Conservation (phyloP, 2,329 filamentous ascomycete species). For the Furcasterigmium furcatum region DNA sequence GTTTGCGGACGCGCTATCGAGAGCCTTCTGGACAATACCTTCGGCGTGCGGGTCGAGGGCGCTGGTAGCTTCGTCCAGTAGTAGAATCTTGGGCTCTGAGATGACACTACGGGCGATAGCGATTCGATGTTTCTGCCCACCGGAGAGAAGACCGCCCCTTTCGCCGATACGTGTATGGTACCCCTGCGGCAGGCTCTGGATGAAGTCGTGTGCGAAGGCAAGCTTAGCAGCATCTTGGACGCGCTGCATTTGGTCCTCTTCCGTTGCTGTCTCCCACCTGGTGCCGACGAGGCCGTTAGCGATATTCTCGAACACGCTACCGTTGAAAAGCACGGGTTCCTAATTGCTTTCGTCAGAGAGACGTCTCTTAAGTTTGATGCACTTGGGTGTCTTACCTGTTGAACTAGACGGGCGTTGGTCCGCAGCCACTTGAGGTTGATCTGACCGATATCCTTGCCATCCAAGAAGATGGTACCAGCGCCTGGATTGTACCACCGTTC, state of each 20-base stretch:
- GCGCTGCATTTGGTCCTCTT: slow-evolving; percentile 37
- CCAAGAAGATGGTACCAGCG: slow-evolving; percentile 40
- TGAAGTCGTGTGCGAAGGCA: slow-evolving; percentile 49
- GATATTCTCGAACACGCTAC: slow-evolving; percentile 52
- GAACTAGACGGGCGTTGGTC: slow-evolving; percentile 49
- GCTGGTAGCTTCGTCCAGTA: slow-evolving; percentile 64
- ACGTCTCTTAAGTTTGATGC: too few relatives aligned
- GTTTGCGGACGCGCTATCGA: slow-evolving; percentile 47
- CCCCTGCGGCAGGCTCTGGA: slow-evolving; percentile 41
- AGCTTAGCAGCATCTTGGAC: slow-evolving; percentile 43
- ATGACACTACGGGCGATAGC: slow-evolving; percentile 47
- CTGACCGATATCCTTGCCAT: slow-evolving; percentile 34
- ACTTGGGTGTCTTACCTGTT: slow-evolving; percentile 21
- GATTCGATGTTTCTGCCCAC: slow-evolving; percentile 62
- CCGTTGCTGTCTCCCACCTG: slow-evolving; percentile 28
- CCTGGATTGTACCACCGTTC: slow-evolving; percentile 54
- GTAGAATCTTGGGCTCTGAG: slow-evolving; percentile 45
- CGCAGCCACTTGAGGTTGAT: slow-evolving; percentile 51
- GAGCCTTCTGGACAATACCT: slow-evolving; percentile 47
- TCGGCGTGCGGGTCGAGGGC: slow-evolving; percentile 39
- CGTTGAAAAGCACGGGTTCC: slow-evolving; percentile 41
- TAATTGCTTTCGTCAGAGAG: slow-evolving; percentile 16
- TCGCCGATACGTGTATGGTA: slow-evolving; percentile 61
- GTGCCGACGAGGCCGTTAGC: slow-evolving; percentile 43
- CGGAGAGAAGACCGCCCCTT: slow-evolving; percentile 58